Percentiles rank a stretch among this genome's conserved stretches.
These are phyloP conservation scores for Fusarium nodosum DNA, from an alignment of 2,329 filamentous ascomycete genomes.

Conservation along the genomic window DNA sequence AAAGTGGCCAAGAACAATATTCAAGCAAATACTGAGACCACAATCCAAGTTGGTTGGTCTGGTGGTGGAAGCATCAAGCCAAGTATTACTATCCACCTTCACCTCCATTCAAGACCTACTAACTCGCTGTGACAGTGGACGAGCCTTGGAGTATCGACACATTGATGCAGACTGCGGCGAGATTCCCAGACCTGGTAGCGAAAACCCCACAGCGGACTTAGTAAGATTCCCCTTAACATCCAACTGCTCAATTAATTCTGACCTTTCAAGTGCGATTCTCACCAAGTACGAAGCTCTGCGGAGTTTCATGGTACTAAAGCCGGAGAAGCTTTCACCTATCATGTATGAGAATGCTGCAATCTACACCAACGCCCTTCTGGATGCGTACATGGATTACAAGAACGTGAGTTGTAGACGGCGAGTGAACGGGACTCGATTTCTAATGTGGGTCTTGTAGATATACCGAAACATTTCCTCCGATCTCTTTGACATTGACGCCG, in stretches of 20 bases:
- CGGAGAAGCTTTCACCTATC: neutral
- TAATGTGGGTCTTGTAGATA: neutral
- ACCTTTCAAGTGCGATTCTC: neutral
- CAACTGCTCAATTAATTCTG: neutral
- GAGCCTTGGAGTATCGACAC: conserved; percentile 4
- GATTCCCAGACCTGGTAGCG: neutral
- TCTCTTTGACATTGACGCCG: neutral
- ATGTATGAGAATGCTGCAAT: neutral
- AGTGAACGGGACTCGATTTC: neutral
- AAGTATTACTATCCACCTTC: neutral
- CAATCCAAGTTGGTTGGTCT: conserved; percentile 12
- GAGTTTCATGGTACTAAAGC: neutral
- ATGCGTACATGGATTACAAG: neutral
- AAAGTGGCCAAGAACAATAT: neutral
- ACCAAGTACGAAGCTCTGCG: neutral
- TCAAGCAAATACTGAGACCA: neutral
- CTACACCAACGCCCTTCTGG: neutral
- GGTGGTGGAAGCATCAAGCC: conserved; percentile 1
- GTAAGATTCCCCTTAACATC: neutral
- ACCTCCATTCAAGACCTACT: neutral
- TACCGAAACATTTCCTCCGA: neutral
- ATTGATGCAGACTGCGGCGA: conserved; percentile 4
- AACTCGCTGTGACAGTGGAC: neutral
- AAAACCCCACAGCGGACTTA: conserved; percentile 3
- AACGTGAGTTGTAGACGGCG: neutral